Evolutionary conservation across 805 yeast species (phyloP), one percentile per base, ranked within the genome.

Genomic region (Kregervanrija pseudodelftensis): DNA sequence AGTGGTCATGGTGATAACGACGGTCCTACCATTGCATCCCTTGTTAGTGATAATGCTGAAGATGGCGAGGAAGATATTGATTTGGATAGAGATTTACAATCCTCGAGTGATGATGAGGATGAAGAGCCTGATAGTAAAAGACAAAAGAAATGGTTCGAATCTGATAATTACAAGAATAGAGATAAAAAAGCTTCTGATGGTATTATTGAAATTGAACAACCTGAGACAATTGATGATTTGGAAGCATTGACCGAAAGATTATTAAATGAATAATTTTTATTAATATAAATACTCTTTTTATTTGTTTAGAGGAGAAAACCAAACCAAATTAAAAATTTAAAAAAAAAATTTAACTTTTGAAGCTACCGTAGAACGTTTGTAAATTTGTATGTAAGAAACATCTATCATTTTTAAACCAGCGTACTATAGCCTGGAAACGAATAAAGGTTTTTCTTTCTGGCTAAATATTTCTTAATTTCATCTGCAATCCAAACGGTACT

Each of bases 161-260:
- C 61, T 44, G 64, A 64, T 39, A 54, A 55, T 4, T 48, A 50
- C 15, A 55, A 53, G 37, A 47, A 51, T 32, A 48, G 48, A 10
- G 57, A 52, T 33, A 54, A 50, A 15, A 49, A 49, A 11, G 54
- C 60, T 15, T 63, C 59, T 36, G 60, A 60, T 9, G 56, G 61
- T 9, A 67, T 84, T 39, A 68, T 85, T 48, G 96, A 90, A 66
- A 71, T 86, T 39, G 95, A 86, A 54, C 86, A 81, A 56, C 97
- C 97, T 12, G 85, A 87, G 57, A 85, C 95, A 13, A 70, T 93
- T 61, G 96, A 88, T 63, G 99, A 93, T 59, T 74, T 93, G 64
- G 99, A 93, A 70, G 89, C 95, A 41, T 76, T 87, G 68, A 82
- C 95, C 2, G 74, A 71, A 38, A 67, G 68, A 52, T 70, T 77